Percentiles rank a stretch among this genome's conserved stretches.
phyloP scores from a whole-genome alignment of 1,284 basidiomycete genomes.

The Sutorius eximius region DNA sequence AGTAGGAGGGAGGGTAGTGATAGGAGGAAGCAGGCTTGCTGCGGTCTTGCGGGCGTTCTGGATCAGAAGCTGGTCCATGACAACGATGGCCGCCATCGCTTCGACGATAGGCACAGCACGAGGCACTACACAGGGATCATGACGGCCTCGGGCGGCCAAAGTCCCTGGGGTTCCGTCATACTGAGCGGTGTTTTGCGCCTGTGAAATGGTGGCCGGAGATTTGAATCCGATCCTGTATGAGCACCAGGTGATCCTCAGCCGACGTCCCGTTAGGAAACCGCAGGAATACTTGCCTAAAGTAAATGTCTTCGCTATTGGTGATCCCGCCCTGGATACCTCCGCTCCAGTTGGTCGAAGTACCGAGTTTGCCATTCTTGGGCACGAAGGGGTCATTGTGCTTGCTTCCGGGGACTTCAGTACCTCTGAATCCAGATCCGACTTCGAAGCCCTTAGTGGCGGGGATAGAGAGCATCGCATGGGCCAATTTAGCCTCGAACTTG shows the following conservation, averaged over 20 bases:
- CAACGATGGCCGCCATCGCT: slow-evolving; percentile 93
- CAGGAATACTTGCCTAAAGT: slow-evolving; percentile 74
- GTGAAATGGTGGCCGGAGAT: slow-evolving; percentile 96
- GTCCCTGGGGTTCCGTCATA: slow-evolving; percentile 90
- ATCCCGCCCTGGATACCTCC: slow-evolving; percentile 99
- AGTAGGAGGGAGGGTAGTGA: slow-evolving; percentile 84
- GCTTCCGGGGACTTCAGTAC: slow-evolving; percentile 92
- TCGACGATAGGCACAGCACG: slow-evolving; percentile 98
- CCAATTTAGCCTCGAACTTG: slow-evolving; percentile 96
- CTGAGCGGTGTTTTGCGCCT: slow-evolving; percentile 86
- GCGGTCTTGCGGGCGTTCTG: slow-evolving; percentile 82
- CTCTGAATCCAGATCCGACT: slow-evolving; percentile 95
- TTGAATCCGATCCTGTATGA: slow-evolving; percentile 88
- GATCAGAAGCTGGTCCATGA: slow-evolving; percentile 90
- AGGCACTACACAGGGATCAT: slow-evolving; percentile 98
- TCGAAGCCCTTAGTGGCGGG: slow-evolving; percentile 99
- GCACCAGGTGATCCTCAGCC: slow-evolving; percentile 5
- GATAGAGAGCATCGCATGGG: slow-evolving; percentile 98
- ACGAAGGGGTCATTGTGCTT: slow-evolving; percentile 94
- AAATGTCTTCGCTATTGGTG: slow-evolving; percentile 96
- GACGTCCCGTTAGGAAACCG: neutral
- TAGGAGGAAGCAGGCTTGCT: slow-evolving; percentile 64
- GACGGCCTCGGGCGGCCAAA: slow-evolving; percentile 89
- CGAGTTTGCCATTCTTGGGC: slow-evolving; percentile 69
- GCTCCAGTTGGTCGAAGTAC: slow-evolving; percentile 93